These are phyloP conservation scores for Hypoxylon fuscum DNA, from an alignment of 495 filamentous ascomycete species.

Conservation along the genomic window DNA sequence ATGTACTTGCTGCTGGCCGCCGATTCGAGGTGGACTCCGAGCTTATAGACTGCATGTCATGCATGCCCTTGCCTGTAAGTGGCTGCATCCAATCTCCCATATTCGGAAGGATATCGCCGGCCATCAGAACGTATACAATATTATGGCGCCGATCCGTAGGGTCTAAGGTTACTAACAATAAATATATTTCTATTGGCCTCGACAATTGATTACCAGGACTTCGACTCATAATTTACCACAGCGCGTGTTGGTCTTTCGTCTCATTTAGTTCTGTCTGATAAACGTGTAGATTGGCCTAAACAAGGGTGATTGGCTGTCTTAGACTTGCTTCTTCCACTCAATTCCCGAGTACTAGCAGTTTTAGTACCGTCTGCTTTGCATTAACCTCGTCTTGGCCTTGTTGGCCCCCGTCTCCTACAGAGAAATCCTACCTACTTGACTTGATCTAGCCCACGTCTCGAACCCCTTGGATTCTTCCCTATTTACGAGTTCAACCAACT, in stretches of 20 bases:
- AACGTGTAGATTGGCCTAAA: conserved; percentile 22
- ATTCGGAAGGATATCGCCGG: conserved; percentile 5
- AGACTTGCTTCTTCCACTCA: conserved; percentile 30
- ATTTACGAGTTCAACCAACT: conserved; percentile 29
- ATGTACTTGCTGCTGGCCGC: too few relatives aligned
- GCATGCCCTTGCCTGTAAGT: conserved; percentile 24
- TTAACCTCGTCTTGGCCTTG: conserved; percentile 2
- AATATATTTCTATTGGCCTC: conserved; percentile 1
- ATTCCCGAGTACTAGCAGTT: conserved; percentile 16
- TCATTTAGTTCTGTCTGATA: conserved; percentile 39
- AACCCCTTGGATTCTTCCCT: background rate
- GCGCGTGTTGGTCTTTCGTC: conserved; percentile 9
- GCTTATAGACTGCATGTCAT: conserved; percentile 30
- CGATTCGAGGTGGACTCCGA: conserved; percentile 25
- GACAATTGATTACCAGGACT: conserved; percentile 5
- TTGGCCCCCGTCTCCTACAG: conserved; percentile 4
- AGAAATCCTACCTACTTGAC: conserved; percentile 31
- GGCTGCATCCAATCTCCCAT: conserved; percentile 35
- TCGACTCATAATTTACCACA: conserved; percentile 9
- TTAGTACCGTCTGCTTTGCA: conserved; percentile 12
- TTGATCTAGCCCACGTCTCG: conserved; percentile 34
- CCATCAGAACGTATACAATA: conserved; percentile 1
- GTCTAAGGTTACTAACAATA: conserved; percentile 7
- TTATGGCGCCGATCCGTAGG: conserved; percentile 16
- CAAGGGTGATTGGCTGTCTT: conserved; percentile 30